phyloP scores from a whole-genome alignment of 116 monocot genomes.

The Cymodocea nodosa region DNA sequence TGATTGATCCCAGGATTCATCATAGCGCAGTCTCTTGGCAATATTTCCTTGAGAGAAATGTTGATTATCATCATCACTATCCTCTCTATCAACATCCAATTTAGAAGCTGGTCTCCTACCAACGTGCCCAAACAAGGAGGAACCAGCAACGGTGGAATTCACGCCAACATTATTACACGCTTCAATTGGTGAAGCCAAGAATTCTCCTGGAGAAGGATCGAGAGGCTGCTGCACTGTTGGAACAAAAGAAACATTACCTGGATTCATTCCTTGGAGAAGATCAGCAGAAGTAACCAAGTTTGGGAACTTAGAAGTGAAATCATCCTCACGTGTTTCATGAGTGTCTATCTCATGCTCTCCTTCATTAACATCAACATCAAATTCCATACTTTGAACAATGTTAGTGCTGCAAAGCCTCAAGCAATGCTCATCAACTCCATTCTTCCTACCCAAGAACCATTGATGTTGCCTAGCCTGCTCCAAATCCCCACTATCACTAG shows the following conservation, averaged over 20 bases:
- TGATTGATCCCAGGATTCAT: slow-evolving; percentile 17
- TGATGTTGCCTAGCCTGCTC: slow-evolving; percentile 4
- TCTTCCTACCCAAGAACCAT: slow-evolving; percentile 16
- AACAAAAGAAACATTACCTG: slow-evolving; percentile 19
- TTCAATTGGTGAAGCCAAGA: slow-evolving; percentile 39
- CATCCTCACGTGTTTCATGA: slow-evolving; percentile 23
- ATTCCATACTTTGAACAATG: slow-evolving; percentile 19
- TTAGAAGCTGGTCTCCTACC: slow-evolving; percentile 38
- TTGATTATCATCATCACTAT: slow-evolving; percentile 19
- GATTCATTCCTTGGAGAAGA: slow-evolving; percentile 44
- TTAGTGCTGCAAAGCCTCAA: slow-evolving; percentile 27
- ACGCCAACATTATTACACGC: slow-evolving; percentile 19
- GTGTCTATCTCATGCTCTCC: slow-evolving; percentile 9
- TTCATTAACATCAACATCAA: slow-evolving; percentile 22
- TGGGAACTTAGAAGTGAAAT: slow-evolving; percentile 29
- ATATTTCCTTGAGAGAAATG: slow-evolving; percentile 20
- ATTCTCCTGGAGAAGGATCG: slow-evolving; percentile 33
- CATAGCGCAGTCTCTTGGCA: slow-evolving; percentile 33
- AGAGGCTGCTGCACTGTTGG: slow-evolving; percentile 16
- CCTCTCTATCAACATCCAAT: slow-evolving; percentile 30
- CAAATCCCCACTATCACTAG: neutral
- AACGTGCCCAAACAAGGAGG: slow-evolving; percentile 30
- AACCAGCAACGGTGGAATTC: slow-evolving; percentile 8
- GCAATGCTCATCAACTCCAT: slow-evolving; percentile 17
- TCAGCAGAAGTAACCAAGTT: slow-evolving; percentile 50